Percentiles rank a stretch among this genome's conserved stretches.
phyloP scores from a whole-genome alignment of 2,329 filamentous ascomycete genomes.

The Sporothrix brunneoviolacea region DNA sequence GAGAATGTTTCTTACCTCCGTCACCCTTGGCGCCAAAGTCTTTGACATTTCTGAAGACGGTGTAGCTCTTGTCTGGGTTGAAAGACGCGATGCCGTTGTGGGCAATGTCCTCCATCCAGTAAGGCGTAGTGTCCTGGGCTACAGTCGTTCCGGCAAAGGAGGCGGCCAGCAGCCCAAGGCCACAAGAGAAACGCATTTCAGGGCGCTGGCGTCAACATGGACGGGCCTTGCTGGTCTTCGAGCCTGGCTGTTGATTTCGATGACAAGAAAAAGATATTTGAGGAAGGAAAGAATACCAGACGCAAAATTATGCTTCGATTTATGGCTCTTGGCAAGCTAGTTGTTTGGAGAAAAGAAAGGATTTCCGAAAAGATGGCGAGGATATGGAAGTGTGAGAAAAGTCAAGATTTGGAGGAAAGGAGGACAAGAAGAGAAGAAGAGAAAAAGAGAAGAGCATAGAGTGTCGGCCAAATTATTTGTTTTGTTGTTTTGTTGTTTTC shows the following conservation, averaged over 20 bases:
- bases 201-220: background rate
- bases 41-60: conserved; percentile 20
- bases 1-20: conserved; percentile 46
- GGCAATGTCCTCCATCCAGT: conserved; percentile 38
- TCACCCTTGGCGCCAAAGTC: conserved; percentile 61
- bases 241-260: too few relatives aligned
- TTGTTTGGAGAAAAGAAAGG: too few relatives aligned
- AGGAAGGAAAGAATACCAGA: too few relatives aligned
- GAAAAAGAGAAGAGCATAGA: background rate
- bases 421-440: background rate
- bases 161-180: conserved; percentile 9
- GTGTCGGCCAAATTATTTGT: background rate
- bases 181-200: conserved; percentile 7
- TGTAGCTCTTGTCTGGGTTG: conserved; percentile 30
- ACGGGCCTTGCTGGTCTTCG: too few relatives aligned
- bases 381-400: background rate
- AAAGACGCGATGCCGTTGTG: conserved; percentile 43
- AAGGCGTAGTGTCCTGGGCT: conserved; percentile 20
- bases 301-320: too few relatives aligned
- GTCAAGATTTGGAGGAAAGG: background rate
- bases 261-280: background rate
- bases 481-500: background rate
- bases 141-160: background rate
- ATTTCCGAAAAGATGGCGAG: background rate
- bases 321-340: too few relatives aligned